These are phyloP conservation scores for Penicillium sp. DNA, from an alignment of 2,329 filamentous ascomycete genomes.

Conservation along the genomic window DNA sequence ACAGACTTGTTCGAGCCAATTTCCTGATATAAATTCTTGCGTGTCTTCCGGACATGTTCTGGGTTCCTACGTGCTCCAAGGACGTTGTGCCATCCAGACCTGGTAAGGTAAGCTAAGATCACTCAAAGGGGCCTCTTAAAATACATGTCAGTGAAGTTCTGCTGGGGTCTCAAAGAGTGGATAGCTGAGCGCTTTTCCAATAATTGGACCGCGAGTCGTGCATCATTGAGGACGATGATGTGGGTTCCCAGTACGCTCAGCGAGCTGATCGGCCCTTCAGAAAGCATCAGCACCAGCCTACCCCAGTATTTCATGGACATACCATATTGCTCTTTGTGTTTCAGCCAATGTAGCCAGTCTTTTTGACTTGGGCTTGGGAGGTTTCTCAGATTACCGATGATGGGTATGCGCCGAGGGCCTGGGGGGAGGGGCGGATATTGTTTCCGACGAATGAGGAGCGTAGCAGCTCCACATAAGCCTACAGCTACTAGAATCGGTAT, in stretches of 20 bases:
- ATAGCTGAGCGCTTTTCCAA: constrained; percentile 31
- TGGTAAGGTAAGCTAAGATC: neutral
- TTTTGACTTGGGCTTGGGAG: constrained; percentile 42
- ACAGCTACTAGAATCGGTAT: neutral
- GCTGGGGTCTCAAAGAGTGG: constrained; percentile 28
- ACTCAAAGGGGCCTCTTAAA: neutral
- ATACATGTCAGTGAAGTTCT: constrained; percentile 38
- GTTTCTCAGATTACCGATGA: constrained; percentile 53
- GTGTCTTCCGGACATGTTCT: constrained; percentile 40
- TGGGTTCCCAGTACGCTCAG: constrained; percentile 34
- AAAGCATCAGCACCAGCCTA: neutral
- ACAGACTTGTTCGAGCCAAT: constrained; percentile 47
- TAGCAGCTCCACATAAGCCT: neutral
- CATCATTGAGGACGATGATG: constrained; percentile 36
- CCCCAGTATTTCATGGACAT: neutral
- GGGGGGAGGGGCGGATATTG: constrained; percentile 43
- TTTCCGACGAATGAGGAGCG: neutral
- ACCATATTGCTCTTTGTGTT: constrained; percentile 44
- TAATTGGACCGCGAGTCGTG: constrained; percentile 28
- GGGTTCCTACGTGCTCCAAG: constrained; percentile 39
- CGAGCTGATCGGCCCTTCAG: constrained; percentile 34
- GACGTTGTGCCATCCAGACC: constrained; percentile 40
- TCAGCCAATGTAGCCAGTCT: constrained; percentile 44
- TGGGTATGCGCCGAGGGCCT: constrained; percentile 49
- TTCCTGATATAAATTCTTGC: constrained; percentile 48